Evolutionary conservation across 495 filamentous ascomycete genomes (phyloP).

Genomic region (Cenococcum geophilum): DNA sequence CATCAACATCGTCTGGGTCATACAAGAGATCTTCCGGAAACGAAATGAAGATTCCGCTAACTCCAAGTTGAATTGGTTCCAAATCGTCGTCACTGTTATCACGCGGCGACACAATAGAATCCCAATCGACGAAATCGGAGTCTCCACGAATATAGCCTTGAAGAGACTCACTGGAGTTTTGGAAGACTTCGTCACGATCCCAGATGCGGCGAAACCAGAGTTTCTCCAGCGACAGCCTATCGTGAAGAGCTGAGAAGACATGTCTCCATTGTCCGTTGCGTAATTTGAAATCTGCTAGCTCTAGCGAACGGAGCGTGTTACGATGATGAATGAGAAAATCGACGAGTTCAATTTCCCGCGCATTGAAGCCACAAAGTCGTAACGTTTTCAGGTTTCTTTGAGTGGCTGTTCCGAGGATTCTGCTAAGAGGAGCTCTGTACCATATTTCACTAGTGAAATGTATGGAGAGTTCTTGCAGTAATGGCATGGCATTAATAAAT

Average conservation of each 20-base stretch:
- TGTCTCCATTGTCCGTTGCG: conserved; percentile 13
- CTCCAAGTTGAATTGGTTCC: conserved; percentile 13
- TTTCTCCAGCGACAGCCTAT: not conserved
- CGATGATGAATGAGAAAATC: conserved; percentile 7
- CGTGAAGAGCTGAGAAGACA: conserved; percentile 3
- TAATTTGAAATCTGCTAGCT: conserved; percentile 19
- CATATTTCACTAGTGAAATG: conserved; percentile 17
- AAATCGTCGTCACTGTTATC: conserved; percentile 12
- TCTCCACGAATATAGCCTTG: conserved; percentile 10
- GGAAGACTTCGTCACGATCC: conserved; percentile 14
- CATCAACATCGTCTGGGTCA: conserved; percentile 12
- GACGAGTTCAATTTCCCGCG: conserved; percentile 5
- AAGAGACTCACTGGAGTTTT: not conserved
- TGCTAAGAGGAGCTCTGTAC: conserved; percentile 14
- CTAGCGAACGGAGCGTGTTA: conserved; percentile 6
- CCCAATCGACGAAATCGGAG: conserved; percentile 9
- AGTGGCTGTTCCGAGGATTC: not conserved
- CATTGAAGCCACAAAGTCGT: conserved; percentile 15
- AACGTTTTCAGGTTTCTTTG: conserved; percentile 8
- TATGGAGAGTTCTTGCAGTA: conserved; percentile 13
- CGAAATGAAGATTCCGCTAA: conserved; percentile 11
- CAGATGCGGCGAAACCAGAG: conserved; percentile 9
- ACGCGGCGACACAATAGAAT: conserved; percentile 4
- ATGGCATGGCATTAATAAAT: conserved; percentile 7
- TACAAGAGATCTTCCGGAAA: conserved; percentile 20